These are phyloP conservation scores for Fusarium verrucosum DNA, from an alignment of 2,329 filamentous ascomycete genomes.

Conservation along the genomic window DNA sequence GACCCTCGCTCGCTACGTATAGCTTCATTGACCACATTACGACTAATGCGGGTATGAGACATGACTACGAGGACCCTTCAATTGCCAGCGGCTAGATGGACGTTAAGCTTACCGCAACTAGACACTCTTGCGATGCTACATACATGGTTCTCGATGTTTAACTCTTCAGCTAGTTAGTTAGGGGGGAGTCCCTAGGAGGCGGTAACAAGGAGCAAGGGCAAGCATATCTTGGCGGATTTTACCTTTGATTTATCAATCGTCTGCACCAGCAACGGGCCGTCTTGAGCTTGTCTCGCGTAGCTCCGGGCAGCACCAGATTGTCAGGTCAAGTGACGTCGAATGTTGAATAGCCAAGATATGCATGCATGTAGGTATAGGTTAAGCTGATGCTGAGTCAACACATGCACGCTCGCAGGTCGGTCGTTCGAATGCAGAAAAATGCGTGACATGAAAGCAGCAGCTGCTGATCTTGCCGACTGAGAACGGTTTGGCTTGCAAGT, in stretches of 20 bases:
- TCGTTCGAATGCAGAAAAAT: slow-evolving; percentile 23
- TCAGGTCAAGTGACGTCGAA: slow-evolving; percentile 20
- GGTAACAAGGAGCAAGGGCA: neutral
- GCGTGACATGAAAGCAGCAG: slow-evolving; percentile 34
- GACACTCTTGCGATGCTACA: slow-evolving; percentile 4
- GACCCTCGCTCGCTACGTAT: neutral
- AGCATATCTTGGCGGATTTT: slow-evolving; percentile 9
- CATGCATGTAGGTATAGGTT: slow-evolving; percentile 6
- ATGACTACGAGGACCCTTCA: neutral
- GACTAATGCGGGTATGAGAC: neutral
- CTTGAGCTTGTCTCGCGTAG: slow-evolving; percentile 11
- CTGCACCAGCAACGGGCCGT: slow-evolving; percentile 19
- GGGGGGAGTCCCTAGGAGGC: neutral
- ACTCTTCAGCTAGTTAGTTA: neutral
- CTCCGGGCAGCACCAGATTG: slow-evolving; percentile 10
- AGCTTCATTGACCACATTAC: neutral
- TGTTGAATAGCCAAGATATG: neutral
- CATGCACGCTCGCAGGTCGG: neutral
- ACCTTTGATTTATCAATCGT: no score
- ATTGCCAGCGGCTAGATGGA: neutral
- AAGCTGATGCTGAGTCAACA: slow-evolving; percentile 14
- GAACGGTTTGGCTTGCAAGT: slow-evolving; percentile 21
- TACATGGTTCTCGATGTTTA: neutral
- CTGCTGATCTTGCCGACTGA: slow-evolving; percentile 33
- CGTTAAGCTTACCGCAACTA: neutral